Evolutionary conservation across 805 yeast genomes (phyloP), one percentile per base, ranked within the genome.

Genomic region (Grigorovia jiainica): DNA sequence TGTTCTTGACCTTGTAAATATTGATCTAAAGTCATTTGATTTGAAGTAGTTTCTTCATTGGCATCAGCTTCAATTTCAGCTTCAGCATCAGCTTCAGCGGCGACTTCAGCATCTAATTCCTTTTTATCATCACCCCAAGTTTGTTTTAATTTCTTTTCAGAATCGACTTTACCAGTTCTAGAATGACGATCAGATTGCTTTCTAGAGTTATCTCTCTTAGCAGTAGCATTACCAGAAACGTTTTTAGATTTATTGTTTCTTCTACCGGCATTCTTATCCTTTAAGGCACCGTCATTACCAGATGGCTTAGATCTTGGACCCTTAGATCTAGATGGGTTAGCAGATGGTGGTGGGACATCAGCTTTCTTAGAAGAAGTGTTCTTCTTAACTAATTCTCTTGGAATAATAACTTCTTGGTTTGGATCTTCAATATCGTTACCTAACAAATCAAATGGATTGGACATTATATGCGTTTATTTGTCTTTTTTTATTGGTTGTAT

Each of bases 231-330:
- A 54, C 75, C 76, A 54, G 76, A 78, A 49, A 68, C 70, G 38
- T 65, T 64, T 52, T 61, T 67, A 47, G 71, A 61, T 52, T 64
- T 67, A 72, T 75, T 68, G 66, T 75, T 75, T 47, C 63, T 47
- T 54, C 76, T 75, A 75, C 92, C 92, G 66, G 81, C 78, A 62
- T 67, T 62, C 72, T 76, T 79, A 75, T 70, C 78, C 67, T 71
- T 79, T 66, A 79, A 68, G 49, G 94, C 95, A 56, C 87, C 95
- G 61, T 87, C 95, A 73, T 86, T 87, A 67, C 92, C 95, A 55
- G 86, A 68, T 44, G 81, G 71, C 65, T 73, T 73, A 60, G 80
- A 72, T 67, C 76, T 76, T 71, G 69, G 71, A 67, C 81, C 78
- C 68, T 75, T 81, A 53, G 94, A 87, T 67, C 72, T 80, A 25